Percentiles rank a stretch among this genome's conserved stretches.
These are phyloP conservation scores for Eragrostis curvula DNA, from an alignment of 176 grass and related monocot species.

Conservation along the genomic window DNA sequence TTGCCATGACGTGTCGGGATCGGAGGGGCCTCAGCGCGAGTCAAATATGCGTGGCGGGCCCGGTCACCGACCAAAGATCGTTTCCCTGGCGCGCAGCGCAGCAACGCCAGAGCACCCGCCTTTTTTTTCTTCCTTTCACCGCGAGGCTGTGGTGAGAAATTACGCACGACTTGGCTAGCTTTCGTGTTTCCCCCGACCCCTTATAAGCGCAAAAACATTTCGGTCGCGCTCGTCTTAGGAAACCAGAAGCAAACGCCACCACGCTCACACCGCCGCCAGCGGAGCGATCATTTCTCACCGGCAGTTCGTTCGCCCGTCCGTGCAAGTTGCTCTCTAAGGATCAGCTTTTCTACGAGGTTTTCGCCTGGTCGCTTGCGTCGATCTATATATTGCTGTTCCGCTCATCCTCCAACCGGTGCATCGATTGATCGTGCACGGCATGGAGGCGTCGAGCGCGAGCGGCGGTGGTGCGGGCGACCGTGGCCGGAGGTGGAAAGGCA, in stretches of 20 bases:
- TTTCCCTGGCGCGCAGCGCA: constrained; percentile 27
- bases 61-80: constrained; percentile 31
- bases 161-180: background rate
- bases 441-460: constrained; percentile 45
- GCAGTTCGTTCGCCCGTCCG: constrained; percentile 2
- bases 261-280: constrained; percentile 31
- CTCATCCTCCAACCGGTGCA: background rate
- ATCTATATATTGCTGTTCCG: constrained; percentile 22
- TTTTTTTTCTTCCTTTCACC: background rate
- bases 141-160: background rate
- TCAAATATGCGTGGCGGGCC: constrained; percentile 41
- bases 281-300: constrained; percentile 10
- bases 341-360: constrained; percentile 32
- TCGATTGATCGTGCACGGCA: constrained; percentile 13
- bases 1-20: constrained; percentile 24
- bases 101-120: constrained; percentile 9
- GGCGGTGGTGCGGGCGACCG: constrained; percentile 30
- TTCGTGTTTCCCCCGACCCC: constrained; percentile 4
- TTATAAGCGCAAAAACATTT: constrained; percentile 39
- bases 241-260: constrained; percentile 43
- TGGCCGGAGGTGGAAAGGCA: constrained; percentile 50
- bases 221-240: constrained; percentile 23
- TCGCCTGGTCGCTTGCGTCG: background rate
- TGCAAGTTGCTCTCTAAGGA: constrained; percentile 31
- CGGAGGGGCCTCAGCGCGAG: background rate